A percentile compares a stretch with the other conserved stretches of the same genome.
Evolutionary conservation across 768 basidiomycete species (phyloP).

Genomic region (Russula compacta): DNA sequence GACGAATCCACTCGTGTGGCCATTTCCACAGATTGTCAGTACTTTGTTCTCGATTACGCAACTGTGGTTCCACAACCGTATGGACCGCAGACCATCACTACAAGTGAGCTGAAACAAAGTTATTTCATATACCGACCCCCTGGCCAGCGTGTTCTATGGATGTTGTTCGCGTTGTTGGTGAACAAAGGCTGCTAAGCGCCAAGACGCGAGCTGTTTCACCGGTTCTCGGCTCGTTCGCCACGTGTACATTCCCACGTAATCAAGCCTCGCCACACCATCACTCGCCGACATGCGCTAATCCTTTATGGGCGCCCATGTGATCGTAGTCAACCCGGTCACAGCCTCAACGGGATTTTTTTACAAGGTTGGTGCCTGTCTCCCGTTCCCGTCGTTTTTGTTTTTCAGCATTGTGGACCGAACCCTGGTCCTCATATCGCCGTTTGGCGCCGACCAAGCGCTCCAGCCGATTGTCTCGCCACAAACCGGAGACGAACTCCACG

Average conservation of each 20-base stretch:
- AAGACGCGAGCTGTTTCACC: background rate
- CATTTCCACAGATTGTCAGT: background rate
- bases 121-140: background rate
- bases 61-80: background rate
- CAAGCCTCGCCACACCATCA: slow-evolving; percentile 12
- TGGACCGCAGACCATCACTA: too few relatives aligned
- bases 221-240: slow-evolving; percentile 1
- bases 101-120: background rate
- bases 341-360: slow-evolving; percentile 14
- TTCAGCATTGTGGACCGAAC: background rate
- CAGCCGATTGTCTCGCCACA: slow-evolving; percentile 16
- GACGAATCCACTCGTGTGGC: background rate
- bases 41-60: background rate
- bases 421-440: slow-evolving; percentile 16
- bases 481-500: slow-evolving; percentile 8
- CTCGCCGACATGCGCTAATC: slow-evolving; percentile 10
- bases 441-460: slow-evolving; percentile 8
- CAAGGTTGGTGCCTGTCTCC: slow-evolving; percentile 15
- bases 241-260: slow-evolving; percentile 15
- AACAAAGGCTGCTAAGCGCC: background rate
- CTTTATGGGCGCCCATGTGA: slow-evolving; percentile 17
- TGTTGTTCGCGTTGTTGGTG: too few relatives aligned
- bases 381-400: slow-evolving; percentile 1
- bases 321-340: slow-evolving; percentile 10
- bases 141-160: background rate